Evolutionary conservation across 352 stramenopile genomes (phyloP), one percentile per base, ranked within the genome.

Genomic region (Phytophthora crassamura): DNA sequence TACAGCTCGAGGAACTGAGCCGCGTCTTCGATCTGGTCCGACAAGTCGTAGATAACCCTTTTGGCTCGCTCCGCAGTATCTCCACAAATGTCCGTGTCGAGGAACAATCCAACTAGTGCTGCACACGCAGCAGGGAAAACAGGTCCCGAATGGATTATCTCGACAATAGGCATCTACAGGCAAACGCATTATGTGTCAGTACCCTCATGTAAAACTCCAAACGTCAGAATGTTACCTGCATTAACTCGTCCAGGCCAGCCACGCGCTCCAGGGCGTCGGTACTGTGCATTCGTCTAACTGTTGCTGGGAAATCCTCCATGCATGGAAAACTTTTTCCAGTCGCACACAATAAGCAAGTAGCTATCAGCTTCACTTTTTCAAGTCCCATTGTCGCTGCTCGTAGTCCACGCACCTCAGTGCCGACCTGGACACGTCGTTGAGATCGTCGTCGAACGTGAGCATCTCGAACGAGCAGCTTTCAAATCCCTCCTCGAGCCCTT

Each of bases 1-100:
- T 84, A 90, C 12, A 90, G 6, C 10, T 87, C 78, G 4, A 78
- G 45, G 56, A 90, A 88, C 30, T 78, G 60, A 8, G 42, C 33
- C 0, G 81, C 51, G 42, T 90, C 81, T 41, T 92, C 81, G 10
- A 79, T 28, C 40, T 84, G 60, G 20, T 51, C 58, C 33, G 87
- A 32, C 12, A 90, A 42, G 4, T 75, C 59, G 66, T 83, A 84
- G 8, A 84, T 20, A 9, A 86, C 18, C 8, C 42, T 51, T 16
- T 80, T 79, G 1, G 77, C 48, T 50, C 42, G 50, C 9, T 53
- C 50, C 18, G 67, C 58, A 34, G 41, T 50, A 30, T 47, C 39
- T 66, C 54, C 25, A 59, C 7, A 16, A 48, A 32, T 14, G 7
- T 54, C 55, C 20, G 33, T 41, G 5, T 84, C 59, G 2, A 88